Conservation (phyloP, 2,329 filamentous ascomycete genomes). For the Penicillium nordicum region DNA sequence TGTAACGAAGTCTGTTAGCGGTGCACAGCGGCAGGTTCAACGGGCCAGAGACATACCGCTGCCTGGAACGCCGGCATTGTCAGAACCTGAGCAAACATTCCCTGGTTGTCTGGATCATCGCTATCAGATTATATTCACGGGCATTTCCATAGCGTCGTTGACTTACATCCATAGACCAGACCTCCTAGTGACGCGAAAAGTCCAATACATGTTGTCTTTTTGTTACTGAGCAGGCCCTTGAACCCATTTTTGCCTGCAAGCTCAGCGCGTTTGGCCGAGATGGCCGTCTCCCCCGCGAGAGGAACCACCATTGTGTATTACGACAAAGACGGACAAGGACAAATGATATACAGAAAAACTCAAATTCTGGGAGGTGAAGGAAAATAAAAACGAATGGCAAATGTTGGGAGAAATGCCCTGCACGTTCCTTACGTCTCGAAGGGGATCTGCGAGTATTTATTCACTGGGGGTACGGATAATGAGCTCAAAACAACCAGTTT, state of each 20-base stretch:
- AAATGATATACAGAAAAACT: background rate
- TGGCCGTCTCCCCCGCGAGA: constrained; percentile 21
- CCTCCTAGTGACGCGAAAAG: constrained; percentile 54
- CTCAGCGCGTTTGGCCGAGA: constrained; percentile 34
- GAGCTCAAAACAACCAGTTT: background rate
- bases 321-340: background rate
- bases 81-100: constrained; percentile 69
- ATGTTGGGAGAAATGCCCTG: background rate
- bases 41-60: constrained; percentile 41
- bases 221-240: constrained; percentile 51
- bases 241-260: constrained; percentile 43
- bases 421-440: background rate
- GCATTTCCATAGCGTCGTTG: background rate
- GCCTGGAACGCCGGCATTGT: constrained; percentile 48
- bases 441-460: constrained; percentile 11
- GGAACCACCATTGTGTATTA: constrained; percentile 12
- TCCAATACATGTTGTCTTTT: constrained; percentile 54
- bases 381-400: background rate
- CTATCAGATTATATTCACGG: background rate
- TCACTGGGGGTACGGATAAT: constrained; percentile 6
- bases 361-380: background rate
- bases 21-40: background rate
- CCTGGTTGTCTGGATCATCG: constrained; percentile 59
- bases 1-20: background rate
- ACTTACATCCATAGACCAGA: constrained; percentile 57